Evolutionary conservation across 2,329 filamentous ascomycete genomes (phyloP).

Genomic region (Aureobasidium sp.): DNA sequence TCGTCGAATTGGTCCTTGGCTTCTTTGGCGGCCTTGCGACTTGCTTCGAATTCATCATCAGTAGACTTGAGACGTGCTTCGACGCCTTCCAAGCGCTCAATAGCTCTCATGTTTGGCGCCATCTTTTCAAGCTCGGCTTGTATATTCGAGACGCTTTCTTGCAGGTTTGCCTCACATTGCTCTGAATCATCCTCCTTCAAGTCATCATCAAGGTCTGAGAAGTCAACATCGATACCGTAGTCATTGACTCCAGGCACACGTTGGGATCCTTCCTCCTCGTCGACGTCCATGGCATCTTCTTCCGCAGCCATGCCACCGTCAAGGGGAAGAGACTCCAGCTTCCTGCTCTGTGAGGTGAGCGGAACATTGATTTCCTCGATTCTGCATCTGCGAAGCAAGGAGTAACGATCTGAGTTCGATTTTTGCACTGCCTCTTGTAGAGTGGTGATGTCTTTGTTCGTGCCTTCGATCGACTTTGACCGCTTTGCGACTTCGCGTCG

Average conservation of each 20-base stretch:
- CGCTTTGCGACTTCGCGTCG: conserved; percentile 75
- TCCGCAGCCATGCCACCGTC: conserved; percentile 67
- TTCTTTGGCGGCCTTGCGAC: conserved; percentile 64
- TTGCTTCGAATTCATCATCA: conserved; percentile 83
- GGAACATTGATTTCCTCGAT: conserved; percentile 89
- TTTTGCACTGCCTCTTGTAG: conserved; percentile 84
- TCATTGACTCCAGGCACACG: conserved; percentile 63
- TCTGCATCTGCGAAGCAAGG: conserved; percentile 78
- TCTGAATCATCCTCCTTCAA: conserved; percentile 68
- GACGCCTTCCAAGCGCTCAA: conserved; percentile 81
- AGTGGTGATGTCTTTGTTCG: conserved; percentile 65
- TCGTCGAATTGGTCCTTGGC: conserved; percentile 79
- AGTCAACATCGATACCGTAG: conserved; percentile 87
- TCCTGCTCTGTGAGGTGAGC: conserved; percentile 60
- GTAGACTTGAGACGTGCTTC: conserved; percentile 75
- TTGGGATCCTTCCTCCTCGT: conserved; percentile 57
- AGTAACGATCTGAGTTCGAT: conserved; percentile 76
- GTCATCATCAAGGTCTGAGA: conserved; percentile 72
- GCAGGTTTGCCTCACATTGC: conserved; percentile 65
- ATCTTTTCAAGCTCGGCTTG: conserved; percentile 82
- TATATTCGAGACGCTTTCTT: conserved; percentile 69
- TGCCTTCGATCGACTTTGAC: conserved; percentile 72
- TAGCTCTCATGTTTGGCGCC: conserved; percentile 92
- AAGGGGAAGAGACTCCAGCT: conserved; percentile 76
- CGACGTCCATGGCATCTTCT: conserved; percentile 72